Conservation (phyloP, 2,329 filamentous ascomycete genomes). For the Microdochium bolleyi region DNA sequence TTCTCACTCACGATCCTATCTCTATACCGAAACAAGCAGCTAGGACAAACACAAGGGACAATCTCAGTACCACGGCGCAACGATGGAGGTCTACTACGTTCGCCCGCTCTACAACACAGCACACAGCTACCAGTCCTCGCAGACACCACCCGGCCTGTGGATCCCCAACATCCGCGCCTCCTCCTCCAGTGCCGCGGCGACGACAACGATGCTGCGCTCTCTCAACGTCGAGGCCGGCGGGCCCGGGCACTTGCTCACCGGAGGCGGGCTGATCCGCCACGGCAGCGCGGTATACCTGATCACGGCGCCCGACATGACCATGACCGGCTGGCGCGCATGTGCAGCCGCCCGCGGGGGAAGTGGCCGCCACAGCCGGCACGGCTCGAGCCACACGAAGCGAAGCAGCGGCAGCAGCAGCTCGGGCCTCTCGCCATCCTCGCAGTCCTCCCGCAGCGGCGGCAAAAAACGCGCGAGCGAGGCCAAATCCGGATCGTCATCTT, state of each 20-base stretch:
- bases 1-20: too few relatives aligned
- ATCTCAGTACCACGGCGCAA: neutral
- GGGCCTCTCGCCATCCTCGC: neutral
- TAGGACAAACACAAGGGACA: too few relatives aligned
- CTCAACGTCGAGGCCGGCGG: neutral
- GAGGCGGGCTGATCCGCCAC: constrained; percentile 5
- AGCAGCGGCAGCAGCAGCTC: too few relatives aligned
- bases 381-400: neutral
- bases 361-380: neutral
- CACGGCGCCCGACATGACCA: constrained; percentile 3
- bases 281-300: constrained; percentile 6
- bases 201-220: neutral
- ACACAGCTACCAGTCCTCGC: constrained; percentile 3
- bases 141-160: constrained; percentile 3
- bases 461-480: neutral
- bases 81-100: neutral
- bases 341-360: neutral
- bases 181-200: neutral
- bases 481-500: neutral
- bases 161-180: constrained; percentile 1
- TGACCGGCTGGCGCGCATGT: constrained; percentile 6
- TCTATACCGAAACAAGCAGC: too few relatives aligned
- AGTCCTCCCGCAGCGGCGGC: neutral
- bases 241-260: constrained; percentile 4
- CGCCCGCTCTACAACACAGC: neutral